Percentiles rank a stretch among this genome's conserved stretches.
phyloP scores from a whole-genome alignment of 495 filamentous ascomycete species.

The Neurospora sp. region DNA sequence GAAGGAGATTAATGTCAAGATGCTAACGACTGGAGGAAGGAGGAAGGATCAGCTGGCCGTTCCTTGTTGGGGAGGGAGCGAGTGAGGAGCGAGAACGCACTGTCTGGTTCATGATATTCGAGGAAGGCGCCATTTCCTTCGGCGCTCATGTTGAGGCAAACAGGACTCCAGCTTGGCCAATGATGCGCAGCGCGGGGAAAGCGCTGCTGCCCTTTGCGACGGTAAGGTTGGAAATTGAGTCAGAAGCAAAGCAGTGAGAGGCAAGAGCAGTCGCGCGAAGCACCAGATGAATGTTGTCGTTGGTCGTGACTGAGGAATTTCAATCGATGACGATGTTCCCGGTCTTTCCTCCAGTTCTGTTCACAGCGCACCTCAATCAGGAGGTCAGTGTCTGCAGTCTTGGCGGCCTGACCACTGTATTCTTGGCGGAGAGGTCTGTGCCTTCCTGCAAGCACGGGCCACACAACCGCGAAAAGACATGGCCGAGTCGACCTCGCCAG shows the following conservation, averaged over 20 bases:
- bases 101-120: constrained; percentile 15
- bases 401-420: background rate
- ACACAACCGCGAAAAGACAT: background rate
- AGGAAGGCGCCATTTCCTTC: constrained; percentile 10
- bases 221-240: background rate
- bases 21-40: constrained; percentile 15
- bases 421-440: background rate
- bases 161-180: constrained; percentile 1
- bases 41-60: background rate
- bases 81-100: background rate
- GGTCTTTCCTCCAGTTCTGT: background rate
- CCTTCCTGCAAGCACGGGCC: background rate
- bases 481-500: background rate
- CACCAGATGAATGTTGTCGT: background rate
- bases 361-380: background rate
- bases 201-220: background rate
- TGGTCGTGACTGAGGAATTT: background rate
- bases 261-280: background rate
- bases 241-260: background rate
- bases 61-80: background rate
- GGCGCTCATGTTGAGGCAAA: background rate
- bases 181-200: background rate
- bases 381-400: background rate
- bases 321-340: background rate
- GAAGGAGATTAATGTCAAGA: constrained; percentile 55